phyloP scores from a whole-genome alignment of 176 grass and related monocot species.

The Hordeum vulgare region MorexV3_pseudomolecules_assembly NC_058520.1:77576290-77576789 shows the following conservation, averaged over 20 bases:
- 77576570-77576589: constrained; percentile 92
- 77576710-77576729: constrained; percentile 16
- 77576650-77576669: not conserved
- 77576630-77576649: constrained; percentile 54
- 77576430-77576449: not conserved
- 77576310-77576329: constrained; percentile 98
- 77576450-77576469: not conserved
- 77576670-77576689: not conserved
- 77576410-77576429: not conserved
- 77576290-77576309: constrained; percentile 97
- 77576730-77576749: not conserved
- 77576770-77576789: not conserved
- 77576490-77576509: not conserved
- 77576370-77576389: not conserved
- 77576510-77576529: not conserved
- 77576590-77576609: constrained; percentile 93
- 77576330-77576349: constrained; percentile 97
- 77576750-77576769: not conserved
- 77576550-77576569: constrained; percentile 78
- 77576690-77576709: not conserved
- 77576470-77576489: not conserved
- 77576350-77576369: not conserved
- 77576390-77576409: not conserved
- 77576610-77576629: constrained; percentile 96
- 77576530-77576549: constrained; percentile 11